phyloP scores from a whole-genome alignment of 108 stramenopile genomes.

The Fistulifera pelliculosa region DNA sequence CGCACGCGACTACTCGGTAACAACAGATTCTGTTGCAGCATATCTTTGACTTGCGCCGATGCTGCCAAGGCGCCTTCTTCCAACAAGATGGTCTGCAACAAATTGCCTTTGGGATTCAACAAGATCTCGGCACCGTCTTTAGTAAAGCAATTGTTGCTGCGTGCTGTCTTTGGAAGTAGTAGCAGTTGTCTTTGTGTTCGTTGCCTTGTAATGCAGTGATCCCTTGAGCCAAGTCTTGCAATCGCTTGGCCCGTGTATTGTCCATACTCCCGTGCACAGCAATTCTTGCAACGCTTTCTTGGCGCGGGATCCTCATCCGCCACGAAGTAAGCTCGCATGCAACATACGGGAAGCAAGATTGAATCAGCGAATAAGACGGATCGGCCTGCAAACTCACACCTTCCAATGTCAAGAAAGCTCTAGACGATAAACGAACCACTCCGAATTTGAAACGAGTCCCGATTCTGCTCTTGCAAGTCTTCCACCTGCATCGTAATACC shows the following conservation, averaged over 20 bases:
- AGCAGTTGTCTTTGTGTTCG: constrained; percentile 10
- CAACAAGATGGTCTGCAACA: constrained; percentile 23
- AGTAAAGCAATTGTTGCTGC: constrained; percentile 21
- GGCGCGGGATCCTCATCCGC: constrained; percentile 52
- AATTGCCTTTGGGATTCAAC: constrained; percentile 18
- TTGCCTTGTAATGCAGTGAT: constrained; percentile 46
- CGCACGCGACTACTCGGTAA: constrained; percentile 1
- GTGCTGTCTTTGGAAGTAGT: constrained; percentile 5
- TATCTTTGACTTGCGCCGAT: constrained; percentile 22
- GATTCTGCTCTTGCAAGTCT: constrained; percentile 41
- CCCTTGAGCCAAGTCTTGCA: constrained; percentile 43
- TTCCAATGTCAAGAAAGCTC: constrained; percentile 67
- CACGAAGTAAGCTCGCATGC: constrained; percentile 46
- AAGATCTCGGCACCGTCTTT: constrained; percentile 29
- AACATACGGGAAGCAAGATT: constrained; percentile 57
- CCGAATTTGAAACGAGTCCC: constrained; percentile 45
- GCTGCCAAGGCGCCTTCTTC: constrained; percentile 25
- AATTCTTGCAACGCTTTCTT: constrained; percentile 38
- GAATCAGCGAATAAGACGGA: constrained; percentile 39
- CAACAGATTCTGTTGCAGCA: constrained; percentile 11
- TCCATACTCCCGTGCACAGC: constrained; percentile 39
- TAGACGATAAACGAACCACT: constrained; percentile 50
- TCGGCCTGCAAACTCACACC: constrained; percentile 55
- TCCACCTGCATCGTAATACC: constrained; percentile 46
- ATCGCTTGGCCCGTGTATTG: constrained; percentile 23